Evolutionary conservation across 768 basidiomycete genomes (phyloP).

Genomic region (Antrodiella citrinella): DNA sequence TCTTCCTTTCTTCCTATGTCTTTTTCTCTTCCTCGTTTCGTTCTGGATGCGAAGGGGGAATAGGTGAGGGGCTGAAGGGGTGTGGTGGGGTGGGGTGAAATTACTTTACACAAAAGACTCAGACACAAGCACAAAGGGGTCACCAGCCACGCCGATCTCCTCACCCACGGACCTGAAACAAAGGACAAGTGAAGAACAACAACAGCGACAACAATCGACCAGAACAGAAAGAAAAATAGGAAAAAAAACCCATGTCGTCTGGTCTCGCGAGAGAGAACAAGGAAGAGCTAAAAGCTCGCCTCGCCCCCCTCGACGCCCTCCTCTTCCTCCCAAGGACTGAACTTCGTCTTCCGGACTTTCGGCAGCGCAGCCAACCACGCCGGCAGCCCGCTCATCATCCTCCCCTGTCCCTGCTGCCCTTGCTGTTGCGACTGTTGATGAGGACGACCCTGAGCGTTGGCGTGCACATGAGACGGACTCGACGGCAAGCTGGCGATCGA

Average conservation of each 20-base stretch:
- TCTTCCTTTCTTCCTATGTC: neutral
- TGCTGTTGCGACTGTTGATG: neutral
- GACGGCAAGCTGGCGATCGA: slow-evolving; percentile 38
- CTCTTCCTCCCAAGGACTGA: slow-evolving; percentile 81
- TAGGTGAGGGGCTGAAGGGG: too few species aligned
- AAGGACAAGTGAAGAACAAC: neutral
- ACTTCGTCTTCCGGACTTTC: slow-evolving; percentile 55
- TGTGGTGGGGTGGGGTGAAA: too few species aligned
- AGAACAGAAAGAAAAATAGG: neutral
- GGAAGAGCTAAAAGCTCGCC: neutral
- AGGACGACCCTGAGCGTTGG: slow-evolving; percentile 20
- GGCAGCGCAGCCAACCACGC: slow-evolving; percentile 65
- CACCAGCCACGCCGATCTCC: too few species aligned
- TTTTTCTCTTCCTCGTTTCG: neutral
- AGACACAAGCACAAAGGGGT: neutral
- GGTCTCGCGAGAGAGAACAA: too few species aligned
- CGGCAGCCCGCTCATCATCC: slow-evolving; percentile 12
- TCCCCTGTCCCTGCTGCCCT: slow-evolving; percentile 5
- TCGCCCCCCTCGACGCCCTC: slow-evolving; percentile 24
- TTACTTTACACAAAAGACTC: neutral
- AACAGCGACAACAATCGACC: neutral
- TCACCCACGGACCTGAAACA: neutral
- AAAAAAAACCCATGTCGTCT: neutral
- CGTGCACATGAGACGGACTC: slow-evolving; percentile 40
- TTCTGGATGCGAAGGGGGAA: too few species aligned